A percentile compares a stretch with the other conserved stretches of the same genome.
Evolutionary conservation across 2,329 filamentous ascomycete species (phyloP).

Genomic region (Trichoderma sp.): DNA sequence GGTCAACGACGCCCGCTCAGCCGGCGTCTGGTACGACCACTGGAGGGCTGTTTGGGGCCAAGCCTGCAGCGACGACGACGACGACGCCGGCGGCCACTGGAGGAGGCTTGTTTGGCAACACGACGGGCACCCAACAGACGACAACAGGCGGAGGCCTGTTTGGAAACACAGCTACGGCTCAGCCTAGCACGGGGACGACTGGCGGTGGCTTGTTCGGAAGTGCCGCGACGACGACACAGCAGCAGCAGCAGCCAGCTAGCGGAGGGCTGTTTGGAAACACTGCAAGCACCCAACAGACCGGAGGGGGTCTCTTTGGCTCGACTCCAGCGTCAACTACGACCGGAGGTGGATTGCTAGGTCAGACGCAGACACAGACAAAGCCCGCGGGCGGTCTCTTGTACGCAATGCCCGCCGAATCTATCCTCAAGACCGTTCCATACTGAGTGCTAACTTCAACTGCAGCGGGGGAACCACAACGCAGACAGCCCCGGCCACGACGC

Average conservation of each 20-base stretch:
- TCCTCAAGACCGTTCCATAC: not conserved
- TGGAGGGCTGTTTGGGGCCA: conserved; percentile 29
- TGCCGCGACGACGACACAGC: conserved; percentile 11
- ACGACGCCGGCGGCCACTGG: conserved; percentile 11
- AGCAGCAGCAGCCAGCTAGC: conserved; percentile 29
- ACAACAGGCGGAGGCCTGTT: conserved; percentile 39
- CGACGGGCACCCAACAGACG: conserved; percentile 35
- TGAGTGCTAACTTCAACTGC: conserved; percentile 29
- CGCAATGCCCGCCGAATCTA: conserved; percentile 13
- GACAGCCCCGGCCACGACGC: conserved; percentile 46
- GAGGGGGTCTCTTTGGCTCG: conserved; percentile 39
- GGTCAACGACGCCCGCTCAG: conserved; percentile 32
- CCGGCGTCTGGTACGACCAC: conserved; percentile 10
- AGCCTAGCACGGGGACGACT: conserved; percentile 30
- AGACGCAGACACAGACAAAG: conserved; percentile 42
- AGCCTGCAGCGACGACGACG: conserved; percentile 15
- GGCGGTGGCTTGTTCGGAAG: conserved; percentile 36
- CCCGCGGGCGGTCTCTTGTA: conserved; percentile 42
- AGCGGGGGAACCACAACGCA: conserved; percentile 40
- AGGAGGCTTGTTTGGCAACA: conserved; percentile 41
- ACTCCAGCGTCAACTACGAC: conserved; percentile 31
- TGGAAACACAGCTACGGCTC: conserved; percentile 35
- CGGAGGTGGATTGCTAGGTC: conserved; percentile 39
- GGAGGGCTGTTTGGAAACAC: conserved; percentile 36
- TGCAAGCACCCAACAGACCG: conserved; percentile 34